Conservation (phyloP, 805 yeast genomes). For the Barnettozyma sucrosica region DNA sequence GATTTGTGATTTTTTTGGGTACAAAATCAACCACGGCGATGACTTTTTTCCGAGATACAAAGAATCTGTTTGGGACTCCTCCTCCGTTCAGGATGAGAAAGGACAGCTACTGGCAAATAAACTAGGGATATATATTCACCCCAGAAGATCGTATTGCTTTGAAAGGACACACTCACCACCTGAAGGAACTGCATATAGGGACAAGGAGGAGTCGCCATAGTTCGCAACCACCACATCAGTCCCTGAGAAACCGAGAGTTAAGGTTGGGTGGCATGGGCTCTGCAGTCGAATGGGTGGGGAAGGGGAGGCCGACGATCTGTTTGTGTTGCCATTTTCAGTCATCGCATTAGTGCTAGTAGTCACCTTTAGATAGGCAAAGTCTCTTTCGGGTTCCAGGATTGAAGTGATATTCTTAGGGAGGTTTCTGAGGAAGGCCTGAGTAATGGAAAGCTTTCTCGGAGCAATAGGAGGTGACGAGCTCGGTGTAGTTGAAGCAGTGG, state of each 20-base stretch:
- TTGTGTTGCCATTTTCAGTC: not conserved
- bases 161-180: slow-evolving; percentile 64
- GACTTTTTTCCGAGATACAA: not conserved
- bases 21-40: not conserved
- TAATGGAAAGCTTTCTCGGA: slow-evolving; percentile 17
- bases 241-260: slow-evolving; percentile 17
- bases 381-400: slow-evolving; percentile 59
- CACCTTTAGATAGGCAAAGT: slow-evolving; percentile 54
- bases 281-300: not conserved
- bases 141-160: slow-evolving; percentile 38
- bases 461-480: not conserved
- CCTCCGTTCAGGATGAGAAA: not conserved
- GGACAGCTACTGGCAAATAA: not conserved
- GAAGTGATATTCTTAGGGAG: slow-evolving; percentile 34
- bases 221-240: slow-evolving; percentile 19
- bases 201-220: slow-evolving; percentile 42
- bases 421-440: slow-evolving; percentile 23
- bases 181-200: slow-evolving; percentile 51
- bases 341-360: slow-evolving; percentile 7
- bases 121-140: not conserved
- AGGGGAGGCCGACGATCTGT: not conserved
- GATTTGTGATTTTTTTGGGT: not conserved
- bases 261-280: not conserved
- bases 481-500: slow-evolving; percentile 5
- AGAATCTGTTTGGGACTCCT: not conserved